Conservation (phyloP, 352 stramenopile genomes). For the Thalassiosira livingstoniorum region DNA sequence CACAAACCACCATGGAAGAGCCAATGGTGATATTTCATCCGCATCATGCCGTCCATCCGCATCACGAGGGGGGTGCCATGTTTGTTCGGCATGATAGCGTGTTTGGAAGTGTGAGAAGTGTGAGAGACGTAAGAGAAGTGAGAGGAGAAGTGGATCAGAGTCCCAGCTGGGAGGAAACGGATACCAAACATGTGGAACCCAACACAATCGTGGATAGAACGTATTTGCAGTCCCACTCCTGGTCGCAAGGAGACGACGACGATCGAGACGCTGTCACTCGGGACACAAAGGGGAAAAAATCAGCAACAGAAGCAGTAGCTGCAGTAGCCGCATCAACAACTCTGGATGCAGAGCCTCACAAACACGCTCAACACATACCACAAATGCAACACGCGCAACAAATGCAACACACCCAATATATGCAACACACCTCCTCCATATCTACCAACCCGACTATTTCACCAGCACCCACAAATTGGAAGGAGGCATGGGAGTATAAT, state of each 20-base stretch:
- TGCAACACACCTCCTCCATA: too few relatives aligned
- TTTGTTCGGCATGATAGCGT: constrained; percentile 22
- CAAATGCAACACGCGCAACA: too few relatives aligned
- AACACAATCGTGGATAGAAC: not conserved
- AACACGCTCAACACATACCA: too few relatives aligned
- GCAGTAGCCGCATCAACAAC: too few relatives aligned
- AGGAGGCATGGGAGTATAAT: constrained; percentile 46
- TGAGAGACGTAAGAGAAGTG: too few relatives aligned
- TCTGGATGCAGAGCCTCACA: too few relatives aligned
- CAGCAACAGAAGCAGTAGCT: not conserved
- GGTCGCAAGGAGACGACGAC: not conserved
- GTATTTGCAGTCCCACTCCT: not conserved
- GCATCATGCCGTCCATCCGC: constrained; percentile 58
- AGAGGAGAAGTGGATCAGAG: too few relatives aligned
- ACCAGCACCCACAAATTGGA: constrained; percentile 50
- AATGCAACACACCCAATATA: too few relatives aligned
- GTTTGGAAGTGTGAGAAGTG: not conserved
- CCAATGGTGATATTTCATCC: constrained; percentile 58
- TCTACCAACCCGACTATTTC: too few relatives aligned
- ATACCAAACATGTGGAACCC: not conserved
- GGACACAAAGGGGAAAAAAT: not conserved
- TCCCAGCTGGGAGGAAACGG: too few relatives aligned
- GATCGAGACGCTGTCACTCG: not conserved
- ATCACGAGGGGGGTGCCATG: constrained; percentile 37
- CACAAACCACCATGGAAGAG: constrained; percentile 10